Conservation (phyloP, 768 basidiomycete genomes). For the Auriscalpium microsporum region DNA sequence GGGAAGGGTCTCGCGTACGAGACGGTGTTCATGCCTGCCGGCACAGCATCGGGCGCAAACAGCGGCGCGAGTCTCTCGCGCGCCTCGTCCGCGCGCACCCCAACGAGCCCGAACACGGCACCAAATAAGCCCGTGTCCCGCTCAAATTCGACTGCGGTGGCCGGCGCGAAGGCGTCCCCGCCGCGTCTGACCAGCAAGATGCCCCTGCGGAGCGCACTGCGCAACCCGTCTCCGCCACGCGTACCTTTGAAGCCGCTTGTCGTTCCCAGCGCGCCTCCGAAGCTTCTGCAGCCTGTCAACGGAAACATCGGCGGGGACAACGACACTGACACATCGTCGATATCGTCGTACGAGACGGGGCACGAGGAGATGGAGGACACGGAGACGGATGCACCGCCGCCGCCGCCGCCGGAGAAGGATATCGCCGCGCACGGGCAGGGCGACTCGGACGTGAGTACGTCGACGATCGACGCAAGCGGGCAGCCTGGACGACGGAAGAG, state of each 20-base stretch:
- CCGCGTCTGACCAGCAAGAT: constrained; percentile 29
- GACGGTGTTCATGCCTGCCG: constrained; percentile 3
- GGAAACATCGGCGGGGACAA: background rate
- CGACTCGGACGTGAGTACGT: constrained; percentile 22
- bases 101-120: background rate
- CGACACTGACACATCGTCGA: constrained; percentile 23
- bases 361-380: constrained; percentile 41
- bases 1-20: constrained; percentile 9
- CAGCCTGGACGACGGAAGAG: constrained; percentile 45
- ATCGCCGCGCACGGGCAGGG: constrained; percentile 10
- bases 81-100: background rate
- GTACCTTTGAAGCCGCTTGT: constrained; percentile 3
- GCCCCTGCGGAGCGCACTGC: constrained; percentile 58
- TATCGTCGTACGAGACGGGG: constrained; percentile 62
- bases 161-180: background rate
- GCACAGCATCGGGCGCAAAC: background rate
- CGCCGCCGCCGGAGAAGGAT: constrained; percentile 12
- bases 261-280: constrained; percentile 8
- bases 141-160: background rate
- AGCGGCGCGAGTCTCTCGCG: background rate
- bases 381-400: constrained; percentile 6
- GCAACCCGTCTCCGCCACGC: constrained; percentile 24
- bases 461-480: constrained; percentile 16
- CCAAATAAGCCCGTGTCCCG: background rate
- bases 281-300: constrained; percentile 1